phyloP scores from a whole-genome alignment of 139 green algal genomes.

The Coelastrella sp. region DNA sequence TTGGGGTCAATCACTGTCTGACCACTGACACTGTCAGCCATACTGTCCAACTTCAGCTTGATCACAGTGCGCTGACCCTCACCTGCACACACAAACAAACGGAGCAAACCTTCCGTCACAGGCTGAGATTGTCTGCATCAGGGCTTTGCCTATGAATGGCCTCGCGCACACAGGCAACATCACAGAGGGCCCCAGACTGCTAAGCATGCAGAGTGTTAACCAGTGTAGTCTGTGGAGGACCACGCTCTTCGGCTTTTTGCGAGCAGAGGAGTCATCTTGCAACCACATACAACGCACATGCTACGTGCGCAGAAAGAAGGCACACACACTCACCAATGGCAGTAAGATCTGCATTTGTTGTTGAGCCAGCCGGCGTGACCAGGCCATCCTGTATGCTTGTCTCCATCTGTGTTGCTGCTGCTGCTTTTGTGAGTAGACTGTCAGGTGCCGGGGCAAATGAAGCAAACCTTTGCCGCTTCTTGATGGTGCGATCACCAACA shows the following conservation, averaged over 20 bases:
- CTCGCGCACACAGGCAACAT: too few relatives aligned
- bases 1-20: slow-evolving; percentile 99
- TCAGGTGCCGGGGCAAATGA: slow-evolving; percentile 93
- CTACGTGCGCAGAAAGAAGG: too few relatives aligned
- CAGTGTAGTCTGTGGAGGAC: too few relatives aligned
- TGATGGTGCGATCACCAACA: slow-evolving; percentile 98
- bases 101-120: not conserved
- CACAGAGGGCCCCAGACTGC: too few relatives aligned
- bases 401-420: slow-evolving; percentile 38
- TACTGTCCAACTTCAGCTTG: slow-evolving; percentile 94
- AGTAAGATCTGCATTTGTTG: slow-evolving; percentile 84
- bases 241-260: too few relatives aligned
- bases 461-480: slow-evolving; percentile 73
- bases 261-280: too few relatives aligned
- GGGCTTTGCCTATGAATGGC: too few relatives aligned
- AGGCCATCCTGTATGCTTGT: slow-evolving; percentile 65
- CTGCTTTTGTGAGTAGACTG: slow-evolving; percentile 82
- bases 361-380: slow-evolving; percentile 64
- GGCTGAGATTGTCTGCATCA: too few relatives aligned
- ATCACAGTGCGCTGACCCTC: slow-evolving; percentile 91
- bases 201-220: too few relatives aligned
- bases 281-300: too few relatives aligned
- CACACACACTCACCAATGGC: slow-evolving; percentile 88
- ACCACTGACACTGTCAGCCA: slow-evolving; percentile 91
- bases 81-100: slow-evolving; percentile 53